These are phyloP conservation scores for Hordeum vulgare DNA, from an alignment of 176 grass and related monocot species.

Conservation along the genomic window DNA sequence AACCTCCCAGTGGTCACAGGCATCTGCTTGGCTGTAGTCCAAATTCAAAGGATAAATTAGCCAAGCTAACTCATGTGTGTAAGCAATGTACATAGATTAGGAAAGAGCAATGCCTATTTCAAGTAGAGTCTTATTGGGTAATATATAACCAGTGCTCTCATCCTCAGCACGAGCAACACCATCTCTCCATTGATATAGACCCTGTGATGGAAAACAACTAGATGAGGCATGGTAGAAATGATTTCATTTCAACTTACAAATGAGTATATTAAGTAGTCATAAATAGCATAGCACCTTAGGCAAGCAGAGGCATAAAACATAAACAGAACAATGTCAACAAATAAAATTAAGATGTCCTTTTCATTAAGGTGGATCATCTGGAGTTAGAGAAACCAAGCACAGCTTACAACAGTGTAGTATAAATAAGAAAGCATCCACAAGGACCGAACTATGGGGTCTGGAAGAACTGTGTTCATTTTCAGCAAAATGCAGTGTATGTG, in stretches of 20 bases:
- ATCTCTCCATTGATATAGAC: conserved; percentile 88
- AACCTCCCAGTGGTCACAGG: conserved; percentile 63
- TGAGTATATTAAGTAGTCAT: conserved; percentile 1
- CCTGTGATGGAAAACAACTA: conserved; percentile 47
- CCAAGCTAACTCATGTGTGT: conserved; percentile 9
- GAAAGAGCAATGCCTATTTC: conserved; percentile 65
- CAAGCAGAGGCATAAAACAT: neutral
- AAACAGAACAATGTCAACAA: neutral
- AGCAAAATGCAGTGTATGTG: neutral
- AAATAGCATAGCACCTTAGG: neutral
- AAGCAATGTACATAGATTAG: conserved; percentile 8
- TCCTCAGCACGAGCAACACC: conserved; percentile 62
- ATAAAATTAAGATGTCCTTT: neutral
- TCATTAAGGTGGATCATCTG: neutral
- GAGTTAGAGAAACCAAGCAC: neutral
- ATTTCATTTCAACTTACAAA: conserved; percentile 12
- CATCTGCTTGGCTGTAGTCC: conserved; percentile 72
- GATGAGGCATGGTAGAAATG: neutral
- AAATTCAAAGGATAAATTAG: conserved; percentile 22
- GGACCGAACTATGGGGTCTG: neutral
- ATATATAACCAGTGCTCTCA: conserved; percentile 96
- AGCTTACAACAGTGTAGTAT: neutral
- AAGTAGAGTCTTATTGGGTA: conserved; percentile 82
- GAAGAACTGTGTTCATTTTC: conserved; percentile 22
- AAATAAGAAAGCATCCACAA: conserved; percentile 2